Conservation (phyloP, 2,329 filamentous ascomycete species). For the Neoarthrinium moseri region DNA sequence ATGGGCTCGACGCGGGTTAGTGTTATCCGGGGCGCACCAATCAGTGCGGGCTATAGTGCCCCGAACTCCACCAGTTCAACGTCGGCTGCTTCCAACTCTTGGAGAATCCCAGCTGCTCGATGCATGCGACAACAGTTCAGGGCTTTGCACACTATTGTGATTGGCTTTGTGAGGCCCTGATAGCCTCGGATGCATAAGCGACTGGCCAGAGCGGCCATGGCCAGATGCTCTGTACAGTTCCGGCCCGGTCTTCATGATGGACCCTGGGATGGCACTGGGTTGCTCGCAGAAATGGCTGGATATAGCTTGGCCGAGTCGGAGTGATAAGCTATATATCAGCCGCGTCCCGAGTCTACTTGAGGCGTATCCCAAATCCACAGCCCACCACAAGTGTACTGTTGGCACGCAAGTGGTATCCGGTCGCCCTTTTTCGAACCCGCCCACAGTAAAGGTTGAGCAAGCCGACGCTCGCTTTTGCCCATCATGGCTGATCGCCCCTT, state of each 20-base stretch:
- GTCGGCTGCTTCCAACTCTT: not conserved
- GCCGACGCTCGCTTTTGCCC: too few species aligned
- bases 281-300: not conserved
- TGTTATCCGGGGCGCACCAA: constrained; percentile 7
- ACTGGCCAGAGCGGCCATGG: constrained; percentile 2
- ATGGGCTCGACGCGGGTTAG: constrained; percentile 1
- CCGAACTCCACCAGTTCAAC: not conserved
- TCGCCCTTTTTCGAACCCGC: too few species aligned
- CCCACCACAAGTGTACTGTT: too few species aligned
- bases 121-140: not conserved
- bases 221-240: not conserved
- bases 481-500: constrained; percentile 4
- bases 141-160: too few species aligned
- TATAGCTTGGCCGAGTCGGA: not conserved
- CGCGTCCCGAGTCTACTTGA: too few species aligned
- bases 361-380: too few species aligned
- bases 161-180: too few species aligned
- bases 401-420: too few species aligned
- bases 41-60: not conserved
- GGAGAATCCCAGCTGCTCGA: not conserved
- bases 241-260: constrained; percentile 5
- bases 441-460: too few species aligned
- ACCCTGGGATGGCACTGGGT: not conserved
- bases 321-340: constrained; percentile 2
- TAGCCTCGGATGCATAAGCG: not conserved